phyloP scores from a whole-genome alignment of 192 early-diverging fungal genomes.

The Pilobolus umbonatus region DNA sequence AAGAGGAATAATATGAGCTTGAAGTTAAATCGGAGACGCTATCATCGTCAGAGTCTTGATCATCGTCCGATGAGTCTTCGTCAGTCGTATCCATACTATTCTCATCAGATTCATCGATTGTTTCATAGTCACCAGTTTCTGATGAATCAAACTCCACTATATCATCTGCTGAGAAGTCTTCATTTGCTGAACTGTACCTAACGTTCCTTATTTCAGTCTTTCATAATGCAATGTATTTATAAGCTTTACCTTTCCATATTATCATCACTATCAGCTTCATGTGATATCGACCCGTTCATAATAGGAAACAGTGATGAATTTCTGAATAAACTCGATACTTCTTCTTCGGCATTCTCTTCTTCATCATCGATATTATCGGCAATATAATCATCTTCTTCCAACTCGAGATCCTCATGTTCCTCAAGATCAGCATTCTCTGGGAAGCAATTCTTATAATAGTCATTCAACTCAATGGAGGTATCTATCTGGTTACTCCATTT shows the following conservation, averaged over 20 bases:
- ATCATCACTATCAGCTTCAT: constrained; percentile 43
- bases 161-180: constrained; percentile 51
- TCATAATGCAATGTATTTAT: too few relatives aligned
- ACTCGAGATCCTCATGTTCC: not conserved
- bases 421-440: constrained; percentile 67
- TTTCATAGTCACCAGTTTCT: constrained; percentile 27
- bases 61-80: constrained; percentile 39
- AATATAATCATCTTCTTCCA: not conserved
- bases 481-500: constrained; percentile 84
- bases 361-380: constrained; percentile 55
- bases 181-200: not conserved
- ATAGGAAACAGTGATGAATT: constrained; percentile 76
- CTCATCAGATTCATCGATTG: constrained; percentile 16
- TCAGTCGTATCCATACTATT: too few relatives aligned
- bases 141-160: constrained; percentile 48
- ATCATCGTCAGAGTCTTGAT: constrained; percentile 39
- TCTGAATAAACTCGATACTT: constrained; percentile 66
- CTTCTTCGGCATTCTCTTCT: constrained; percentile 61
- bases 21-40: too few relatives aligned
- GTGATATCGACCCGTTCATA: too few relatives aligned
- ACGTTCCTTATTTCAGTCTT: too few relatives aligned
- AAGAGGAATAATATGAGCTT: not conserved
- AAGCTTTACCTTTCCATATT: constrained; percentile 28
- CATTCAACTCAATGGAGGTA: constrained; percentile 47
- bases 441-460: too few relatives aligned